Evolutionary conservation across 1,284 basidiomycete species (phyloP).

Genomic region (Bondarzewia mesenterica): DNA sequence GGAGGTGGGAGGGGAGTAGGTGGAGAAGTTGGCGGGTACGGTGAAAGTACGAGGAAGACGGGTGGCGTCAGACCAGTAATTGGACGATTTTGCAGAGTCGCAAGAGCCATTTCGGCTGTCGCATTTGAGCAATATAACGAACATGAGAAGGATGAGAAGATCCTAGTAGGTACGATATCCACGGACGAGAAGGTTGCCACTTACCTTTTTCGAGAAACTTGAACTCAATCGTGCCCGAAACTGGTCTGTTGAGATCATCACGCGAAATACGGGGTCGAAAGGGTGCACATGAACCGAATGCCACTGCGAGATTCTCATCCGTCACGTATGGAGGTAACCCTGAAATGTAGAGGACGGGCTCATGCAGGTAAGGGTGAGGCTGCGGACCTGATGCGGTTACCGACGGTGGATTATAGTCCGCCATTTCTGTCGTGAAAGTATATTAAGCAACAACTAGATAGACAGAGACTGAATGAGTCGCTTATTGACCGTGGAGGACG

Average conservation of each 20-base stretch:
- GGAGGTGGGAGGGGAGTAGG: slow-evolving; percentile 67
- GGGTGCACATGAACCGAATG: slow-evolving; percentile 65
- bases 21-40: slow-evolving; percentile 65
- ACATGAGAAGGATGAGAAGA: not conserved
- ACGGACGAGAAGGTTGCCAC: slow-evolving; percentile 14
- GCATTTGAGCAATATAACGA: not conserved
- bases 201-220: slow-evolving; percentile 70
- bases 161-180: too few relatives aligned
- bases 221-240: slow-evolving; percentile 71
- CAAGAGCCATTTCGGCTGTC: slow-evolving; percentile 81
- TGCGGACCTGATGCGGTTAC: slow-evolving; percentile 13
- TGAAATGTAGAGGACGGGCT: slow-evolving; percentile 71
- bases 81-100: slow-evolving; percentile 69
- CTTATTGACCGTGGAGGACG: not conserved
- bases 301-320: slow-evolving; percentile 65
- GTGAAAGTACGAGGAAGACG: slow-evolving; percentile 58
- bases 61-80: slow-evolving; percentile 49
- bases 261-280: slow-evolving; percentile 69
- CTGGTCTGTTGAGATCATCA: slow-evolving; percentile 41
- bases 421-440: not conserved
- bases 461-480: not conserved
- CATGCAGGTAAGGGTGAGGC: slow-evolving; percentile 71
- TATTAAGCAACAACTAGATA: not conserved
- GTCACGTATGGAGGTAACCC: slow-evolving; percentile 61
- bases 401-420: not conserved